A percentile compares a stretch with the other conserved stretches of the same genome.
Evolutionary conservation across 768 basidiomycete genomes (phyloP).

Genomic region (Pleurotus djamor): DNA sequence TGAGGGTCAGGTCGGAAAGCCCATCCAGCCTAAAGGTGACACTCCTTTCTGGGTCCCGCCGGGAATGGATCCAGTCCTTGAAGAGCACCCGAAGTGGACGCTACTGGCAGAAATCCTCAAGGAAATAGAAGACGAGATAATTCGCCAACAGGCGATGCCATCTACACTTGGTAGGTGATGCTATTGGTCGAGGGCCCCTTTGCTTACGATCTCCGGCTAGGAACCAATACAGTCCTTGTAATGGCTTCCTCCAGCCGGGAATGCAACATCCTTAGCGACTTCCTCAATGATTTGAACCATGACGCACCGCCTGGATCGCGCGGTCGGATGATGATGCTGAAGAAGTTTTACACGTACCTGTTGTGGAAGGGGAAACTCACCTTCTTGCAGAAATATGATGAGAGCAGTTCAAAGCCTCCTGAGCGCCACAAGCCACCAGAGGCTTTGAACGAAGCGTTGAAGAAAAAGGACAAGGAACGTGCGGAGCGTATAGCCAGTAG

Average conservation of each 20-base stretch:
- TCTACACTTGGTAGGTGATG: constrained; percentile 17
- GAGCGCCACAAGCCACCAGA: constrained; percentile 22
- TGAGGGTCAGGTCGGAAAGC: constrained; percentile 29
- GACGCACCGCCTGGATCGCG: constrained; percentile 56
- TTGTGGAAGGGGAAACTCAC: constrained; percentile 72
- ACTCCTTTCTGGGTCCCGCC: constrained; percentile 65
- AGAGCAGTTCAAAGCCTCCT: not conserved
- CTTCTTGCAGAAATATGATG: constrained; percentile 31
- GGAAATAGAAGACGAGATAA: constrained; percentile 87
- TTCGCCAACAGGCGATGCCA: constrained; percentile 49
- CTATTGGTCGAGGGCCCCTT: not conserved
- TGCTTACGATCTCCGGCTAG: constrained; percentile 27
- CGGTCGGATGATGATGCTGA: constrained; percentile 79
- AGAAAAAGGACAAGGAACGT: constrained; percentile 69
- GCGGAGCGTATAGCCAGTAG: constrained; percentile 61
- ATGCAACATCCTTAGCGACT: constrained; percentile 74
- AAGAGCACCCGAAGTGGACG: constrained; percentile 95
- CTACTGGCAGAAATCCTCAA: constrained; percentile 80
- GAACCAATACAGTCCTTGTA: constrained; percentile 76
- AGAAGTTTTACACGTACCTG: constrained; percentile 68
- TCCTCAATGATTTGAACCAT: constrained; percentile 65
- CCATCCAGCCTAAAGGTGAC: constrained; percentile 16
- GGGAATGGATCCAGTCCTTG: constrained; percentile 82
- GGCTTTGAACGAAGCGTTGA: constrained; percentile 69
- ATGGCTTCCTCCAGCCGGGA: constrained; percentile 85